These are phyloP conservation scores for Tothia fuscella DNA, from an alignment of 2,329 filamentous ascomycete species.

Conservation along the genomic window DNA sequence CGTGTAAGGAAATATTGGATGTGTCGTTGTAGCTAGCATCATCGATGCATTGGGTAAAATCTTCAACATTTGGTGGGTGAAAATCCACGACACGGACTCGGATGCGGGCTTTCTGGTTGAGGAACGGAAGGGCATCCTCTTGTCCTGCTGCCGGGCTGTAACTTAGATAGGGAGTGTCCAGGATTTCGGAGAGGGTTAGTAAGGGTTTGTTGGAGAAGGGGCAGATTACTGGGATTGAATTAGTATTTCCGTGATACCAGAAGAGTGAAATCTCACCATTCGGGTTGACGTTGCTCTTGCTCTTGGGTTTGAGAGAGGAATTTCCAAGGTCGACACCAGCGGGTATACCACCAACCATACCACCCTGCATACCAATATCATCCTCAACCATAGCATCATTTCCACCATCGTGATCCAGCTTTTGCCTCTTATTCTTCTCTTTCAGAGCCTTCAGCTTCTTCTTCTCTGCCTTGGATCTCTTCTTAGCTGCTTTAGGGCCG, in stretches of 20 bases:
- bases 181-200: constrained; percentile 35
- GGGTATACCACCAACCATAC: too few species aligned
- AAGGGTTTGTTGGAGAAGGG: constrained; percentile 29
- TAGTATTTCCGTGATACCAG: constrained; percentile 12
- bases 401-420: constrained; percentile 12
- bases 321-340: too few species aligned
- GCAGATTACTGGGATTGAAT: constrained; percentile 32
- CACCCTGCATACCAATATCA: neutral
- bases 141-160: constrained; percentile 34
- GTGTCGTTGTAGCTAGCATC: constrained; percentile 26
- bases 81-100: constrained; percentile 74
- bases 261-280: constrained; percentile 25
- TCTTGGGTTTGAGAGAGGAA: too few species aligned
- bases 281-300: constrained; percentile 21
- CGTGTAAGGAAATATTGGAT: constrained; percentile 31
- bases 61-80: constrained; percentile 53
- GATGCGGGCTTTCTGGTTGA: constrained; percentile 58
- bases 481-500: constrained; percentile 10
- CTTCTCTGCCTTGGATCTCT: constrained; percentile 21
- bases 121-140: constrained; percentile 52
- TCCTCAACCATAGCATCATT: constrained; percentile 9
- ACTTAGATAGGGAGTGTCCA: constrained; percentile 34
- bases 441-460: constrained; percentile 23
- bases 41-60: constrained; percentile 49
- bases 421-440: constrained; percentile 17